Conservation (phyloP, 495 filamentous ascomycete species). For the Aspergillus sclerotiicarbonarius region DNA sequence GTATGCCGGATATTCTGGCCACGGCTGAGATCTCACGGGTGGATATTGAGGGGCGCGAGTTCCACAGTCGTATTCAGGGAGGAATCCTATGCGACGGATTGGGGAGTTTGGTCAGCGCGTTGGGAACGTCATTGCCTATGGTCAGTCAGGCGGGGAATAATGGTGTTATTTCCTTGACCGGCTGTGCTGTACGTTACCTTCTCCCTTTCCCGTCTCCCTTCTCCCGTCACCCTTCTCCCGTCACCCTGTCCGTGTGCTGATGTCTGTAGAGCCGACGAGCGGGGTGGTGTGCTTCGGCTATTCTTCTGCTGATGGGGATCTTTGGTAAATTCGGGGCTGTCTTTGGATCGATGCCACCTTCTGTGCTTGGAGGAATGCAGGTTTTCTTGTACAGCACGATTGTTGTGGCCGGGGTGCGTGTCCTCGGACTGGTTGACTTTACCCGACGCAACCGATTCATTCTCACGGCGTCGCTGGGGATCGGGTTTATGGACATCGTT, state of each 20-base stretch:
- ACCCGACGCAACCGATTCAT: constrained; percentile 81
- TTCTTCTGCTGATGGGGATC: constrained; percentile 77
- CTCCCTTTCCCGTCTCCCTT: too few relatives aligned
- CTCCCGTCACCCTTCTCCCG: too few relatives aligned
- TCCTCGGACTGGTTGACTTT: constrained; percentile 70
- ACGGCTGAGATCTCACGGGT: constrained; percentile 75
- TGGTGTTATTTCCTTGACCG: constrained; percentile 77
- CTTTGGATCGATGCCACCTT: constrained; percentile 72
- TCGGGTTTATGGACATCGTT: constrained; percentile 75
- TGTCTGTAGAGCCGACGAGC: constrained; percentile 36
- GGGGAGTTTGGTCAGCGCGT: constrained; percentile 71
- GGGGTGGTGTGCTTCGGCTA: constrained; percentile 49
- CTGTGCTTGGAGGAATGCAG: constrained; percentile 84
- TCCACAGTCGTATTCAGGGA: constrained; percentile 82
- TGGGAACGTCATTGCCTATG: constrained; percentile 77
- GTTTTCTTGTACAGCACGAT: constrained; percentile 82
- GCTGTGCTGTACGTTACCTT: constrained; percentile 64
- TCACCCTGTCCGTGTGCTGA: neutral
- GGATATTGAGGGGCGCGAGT: constrained; percentile 70
- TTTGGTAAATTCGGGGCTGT: constrained; percentile 84
- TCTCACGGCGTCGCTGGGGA: constrained; percentile 65
- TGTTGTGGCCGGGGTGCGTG: constrained; percentile 74
- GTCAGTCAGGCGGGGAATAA: constrained; percentile 78
- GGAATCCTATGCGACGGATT: constrained; percentile 78
- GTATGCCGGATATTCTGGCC: constrained; percentile 80